Conservation (phyloP, 805 yeast genomes). For the Metschnikowia lunata region DNA sequence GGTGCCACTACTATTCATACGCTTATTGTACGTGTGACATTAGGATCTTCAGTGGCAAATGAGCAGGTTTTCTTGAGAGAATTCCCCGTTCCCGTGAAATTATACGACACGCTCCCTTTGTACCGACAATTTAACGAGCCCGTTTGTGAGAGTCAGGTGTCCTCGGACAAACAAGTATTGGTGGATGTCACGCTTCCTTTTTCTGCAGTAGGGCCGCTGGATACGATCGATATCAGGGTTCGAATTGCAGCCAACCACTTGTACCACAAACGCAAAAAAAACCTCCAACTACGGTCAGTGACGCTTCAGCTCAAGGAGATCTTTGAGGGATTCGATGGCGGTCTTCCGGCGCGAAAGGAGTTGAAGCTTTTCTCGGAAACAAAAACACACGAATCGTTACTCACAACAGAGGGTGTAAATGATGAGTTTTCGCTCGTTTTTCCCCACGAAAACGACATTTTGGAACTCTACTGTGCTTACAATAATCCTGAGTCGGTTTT, state of each 20-base stretch:
- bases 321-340: conserved; percentile 50
- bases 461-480: conserved; percentile 20
- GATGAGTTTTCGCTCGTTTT: conserved; percentile 24
- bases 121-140: conserved; percentile 54
- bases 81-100: conserved; percentile 52
- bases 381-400: conserved; percentile 20
- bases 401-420: conserved; percentile 26
- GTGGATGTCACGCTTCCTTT: conserved; percentile 46
- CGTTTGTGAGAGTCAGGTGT: conserved; percentile 37
- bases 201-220: conserved; percentile 58
- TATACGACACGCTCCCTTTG: conserved; percentile 55
- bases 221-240: conserved; percentile 37
- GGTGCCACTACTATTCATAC: conserved; percentile 45
- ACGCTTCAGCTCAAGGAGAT: conserved; percentile 49
- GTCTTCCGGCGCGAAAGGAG: conserved; percentile 46
- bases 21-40: conserved; percentile 36
- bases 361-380: conserved; percentile 33
- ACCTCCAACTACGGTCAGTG: conserved; percentile 41
- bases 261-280: conserved; percentile 26
- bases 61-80: conserved; percentile 28
- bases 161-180: conserved; percentile 47
- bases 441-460: conserved; percentile 36
- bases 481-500: not conserved
- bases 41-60: conserved; percentile 28
- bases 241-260: conserved; percentile 39